These are phyloP conservation scores for Colletotrichum sansevieriae DNA, from an alignment of 2,329 filamentous ascomycete genomes.

Conservation along the genomic window DNA sequence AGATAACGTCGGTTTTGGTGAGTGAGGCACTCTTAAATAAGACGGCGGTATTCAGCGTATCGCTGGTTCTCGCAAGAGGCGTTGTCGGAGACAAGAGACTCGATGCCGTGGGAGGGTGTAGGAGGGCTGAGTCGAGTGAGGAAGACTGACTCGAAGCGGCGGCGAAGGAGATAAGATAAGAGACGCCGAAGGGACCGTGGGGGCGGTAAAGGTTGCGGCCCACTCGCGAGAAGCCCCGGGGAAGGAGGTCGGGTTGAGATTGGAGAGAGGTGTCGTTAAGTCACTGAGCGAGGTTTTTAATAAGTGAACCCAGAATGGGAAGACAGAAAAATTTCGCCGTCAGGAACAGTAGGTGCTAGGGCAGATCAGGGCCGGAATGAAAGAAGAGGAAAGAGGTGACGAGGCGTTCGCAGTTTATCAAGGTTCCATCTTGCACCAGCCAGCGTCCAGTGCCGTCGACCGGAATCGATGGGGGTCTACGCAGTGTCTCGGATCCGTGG, in stretches of 20 bases:
- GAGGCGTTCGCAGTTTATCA: constrained; percentile 36
- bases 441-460: constrained; percentile 14
- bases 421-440: constrained; percentile 23
- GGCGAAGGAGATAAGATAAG: constrained; percentile 35
- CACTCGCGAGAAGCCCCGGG: neutral
- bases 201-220: constrained; percentile 5
- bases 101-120: constrained; percentile 26
- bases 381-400: constrained; percentile 20
- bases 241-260: constrained; percentile 3
- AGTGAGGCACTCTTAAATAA: neutral
- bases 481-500: constrained; percentile 42
- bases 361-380: constrained; percentile 1
- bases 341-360: neutral
- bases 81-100: constrained; percentile 19
- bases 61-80: constrained; percentile 23
- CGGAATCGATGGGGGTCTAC: neutral
- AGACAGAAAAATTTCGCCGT: neutral
- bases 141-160: constrained; percentile 32
- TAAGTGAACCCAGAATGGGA: neutral
- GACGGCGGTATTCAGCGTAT: constrained; percentile 1
- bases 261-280: neutral
- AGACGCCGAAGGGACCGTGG: neutral
- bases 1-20: neutral
- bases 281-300: too few relatives aligned
- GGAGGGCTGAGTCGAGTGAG: constrained; percentile 35